Evolutionary conservation across 176 grass and related monocot species (phyloP).

Genomic region (Oryza meridionalis): DNA sequence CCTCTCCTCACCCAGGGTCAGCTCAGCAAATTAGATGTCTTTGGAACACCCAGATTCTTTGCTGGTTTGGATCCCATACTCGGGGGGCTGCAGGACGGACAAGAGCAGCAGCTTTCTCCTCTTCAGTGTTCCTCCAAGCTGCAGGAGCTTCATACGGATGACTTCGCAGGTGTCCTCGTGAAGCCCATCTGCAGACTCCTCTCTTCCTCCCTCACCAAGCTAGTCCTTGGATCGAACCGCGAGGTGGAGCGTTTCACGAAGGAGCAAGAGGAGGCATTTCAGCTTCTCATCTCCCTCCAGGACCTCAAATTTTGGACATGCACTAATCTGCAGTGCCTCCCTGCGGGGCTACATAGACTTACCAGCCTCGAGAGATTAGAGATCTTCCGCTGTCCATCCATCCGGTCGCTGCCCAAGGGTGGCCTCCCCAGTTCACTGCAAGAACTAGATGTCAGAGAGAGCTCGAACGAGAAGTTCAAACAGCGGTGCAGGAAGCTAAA

Average conservation of each 20-base stretch:
- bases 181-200: background rate
- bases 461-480: background rate
- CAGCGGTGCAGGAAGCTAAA: background rate
- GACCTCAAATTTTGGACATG: accelerated
- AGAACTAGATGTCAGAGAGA: accelerated
- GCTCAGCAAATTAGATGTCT: accelerated
- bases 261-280: background rate
- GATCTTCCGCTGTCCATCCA: accelerated
- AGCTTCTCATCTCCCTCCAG: conserved; percentile 22
- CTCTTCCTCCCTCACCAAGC: background rate
- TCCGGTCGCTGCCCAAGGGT: background rate
- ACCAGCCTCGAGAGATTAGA: accelerated
- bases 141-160: accelerated
- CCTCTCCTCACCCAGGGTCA: too few species aligned
- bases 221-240: accelerated
- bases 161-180: background rate
- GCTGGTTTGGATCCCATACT: background rate
- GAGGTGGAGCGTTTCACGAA: background rate
- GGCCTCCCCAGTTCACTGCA: conserved; percentile 21
- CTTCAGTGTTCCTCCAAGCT: background rate
- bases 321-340: background rate
- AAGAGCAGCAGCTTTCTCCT: background rate
- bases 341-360: background rate
- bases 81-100: too few species aligned
- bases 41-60: accelerated